Percentiles rank a stretch among this genome's conserved stretches.
These are phyloP conservation scores for Lasiosphaeriaceae sp. DNA, from an alignment of 495 filamentous ascomycete species.

Conservation along the genomic window DNA sequence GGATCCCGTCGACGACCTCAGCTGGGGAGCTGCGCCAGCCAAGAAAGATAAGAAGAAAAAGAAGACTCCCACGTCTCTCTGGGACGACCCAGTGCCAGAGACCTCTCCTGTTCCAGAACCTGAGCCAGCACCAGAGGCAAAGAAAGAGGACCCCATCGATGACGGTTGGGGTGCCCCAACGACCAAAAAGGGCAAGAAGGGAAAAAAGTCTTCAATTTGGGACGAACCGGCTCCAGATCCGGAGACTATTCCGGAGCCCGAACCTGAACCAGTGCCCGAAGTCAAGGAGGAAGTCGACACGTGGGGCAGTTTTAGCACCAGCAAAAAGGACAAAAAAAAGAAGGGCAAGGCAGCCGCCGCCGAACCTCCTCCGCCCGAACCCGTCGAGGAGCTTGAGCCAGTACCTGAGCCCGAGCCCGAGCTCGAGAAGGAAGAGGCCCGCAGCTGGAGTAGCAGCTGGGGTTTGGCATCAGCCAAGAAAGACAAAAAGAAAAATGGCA, in stretches of 20 bases:
- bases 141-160: too few relatives aligned
- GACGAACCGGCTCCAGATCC: not conserved
- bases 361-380: conserved; percentile 18
- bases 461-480: conserved; percentile 3
- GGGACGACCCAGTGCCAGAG: too few relatives aligned
- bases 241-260: not conserved
- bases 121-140: too few relatives aligned
- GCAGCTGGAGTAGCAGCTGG: too few relatives aligned
- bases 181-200: conserved; percentile 3
- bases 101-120: too few relatives aligned
- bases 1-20: too few relatives aligned
- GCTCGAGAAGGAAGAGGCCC: conserved; percentile 23
- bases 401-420: conserved; percentile 30
- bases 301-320: not conserved
- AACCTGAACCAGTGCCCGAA: conserved; percentile 9
- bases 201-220: conserved; percentile 3
- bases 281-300: conserved; percentile 1
- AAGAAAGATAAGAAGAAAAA: too few relatives aligned
- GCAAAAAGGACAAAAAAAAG: conserved; percentile 20
- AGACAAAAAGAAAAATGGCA: too few relatives aligned
- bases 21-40: too few relatives aligned
- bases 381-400: conserved; percentile 17
- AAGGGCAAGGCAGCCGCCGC: conserved; percentile 17
- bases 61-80: too few relatives aligned
- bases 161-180: too few relatives aligned